Evolutionary conservation across 2,329 filamentous ascomycete genomes (phyloP).

Genomic region (Sporothrix brunneoviolacea): DNA sequence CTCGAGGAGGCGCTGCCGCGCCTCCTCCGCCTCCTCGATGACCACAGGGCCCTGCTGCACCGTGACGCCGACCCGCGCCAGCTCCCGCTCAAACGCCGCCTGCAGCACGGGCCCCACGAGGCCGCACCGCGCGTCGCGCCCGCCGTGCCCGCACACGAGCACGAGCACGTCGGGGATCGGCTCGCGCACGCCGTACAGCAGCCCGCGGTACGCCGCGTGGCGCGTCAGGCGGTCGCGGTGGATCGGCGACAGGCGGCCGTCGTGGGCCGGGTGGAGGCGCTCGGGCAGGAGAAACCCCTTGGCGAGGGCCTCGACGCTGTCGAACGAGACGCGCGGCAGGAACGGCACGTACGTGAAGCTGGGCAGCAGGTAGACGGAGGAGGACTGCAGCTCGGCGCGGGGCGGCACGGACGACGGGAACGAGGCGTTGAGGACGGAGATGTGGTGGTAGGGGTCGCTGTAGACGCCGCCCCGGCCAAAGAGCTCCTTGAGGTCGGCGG

Average conservation of each 20-base stretch:
- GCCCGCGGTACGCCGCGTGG: constrained; percentile 45
- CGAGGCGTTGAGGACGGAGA: constrained; percentile 70
- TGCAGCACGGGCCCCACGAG: constrained; percentile 67
- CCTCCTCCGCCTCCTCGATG: constrained; percentile 22
- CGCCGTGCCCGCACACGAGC: constrained; percentile 81
- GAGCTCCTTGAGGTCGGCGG: constrained; percentile 64
- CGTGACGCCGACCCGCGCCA: constrained; percentile 43
- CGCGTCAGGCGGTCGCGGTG: constrained; percentile 46
- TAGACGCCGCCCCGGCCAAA: constrained; percentile 60
- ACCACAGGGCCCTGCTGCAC: constrained; percentile 42
- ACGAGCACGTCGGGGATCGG: constrained; percentile 61
- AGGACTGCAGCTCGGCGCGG: constrained; percentile 41
- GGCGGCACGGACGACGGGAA: constrained; percentile 54
- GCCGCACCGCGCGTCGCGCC: constrained; percentile 76
- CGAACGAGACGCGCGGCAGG: constrained; percentile 56
- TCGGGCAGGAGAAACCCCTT: constrained; percentile 60
- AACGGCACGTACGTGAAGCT: constrained; percentile 74
- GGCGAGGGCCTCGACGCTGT: constrained; percentile 50
- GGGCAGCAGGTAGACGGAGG: constrained; percentile 71
- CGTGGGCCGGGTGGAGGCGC: constrained; percentile 55
- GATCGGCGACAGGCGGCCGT: constrained; percentile 46
- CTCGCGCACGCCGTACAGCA: constrained; percentile 51
- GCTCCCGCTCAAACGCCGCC: constrained; percentile 59
- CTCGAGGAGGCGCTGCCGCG: constrained; percentile 7
- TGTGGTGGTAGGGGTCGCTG: constrained; percentile 74